phyloP scores from a whole-genome alignment of 78 protist species.

The Trichosphaerium sp. region DNA sequence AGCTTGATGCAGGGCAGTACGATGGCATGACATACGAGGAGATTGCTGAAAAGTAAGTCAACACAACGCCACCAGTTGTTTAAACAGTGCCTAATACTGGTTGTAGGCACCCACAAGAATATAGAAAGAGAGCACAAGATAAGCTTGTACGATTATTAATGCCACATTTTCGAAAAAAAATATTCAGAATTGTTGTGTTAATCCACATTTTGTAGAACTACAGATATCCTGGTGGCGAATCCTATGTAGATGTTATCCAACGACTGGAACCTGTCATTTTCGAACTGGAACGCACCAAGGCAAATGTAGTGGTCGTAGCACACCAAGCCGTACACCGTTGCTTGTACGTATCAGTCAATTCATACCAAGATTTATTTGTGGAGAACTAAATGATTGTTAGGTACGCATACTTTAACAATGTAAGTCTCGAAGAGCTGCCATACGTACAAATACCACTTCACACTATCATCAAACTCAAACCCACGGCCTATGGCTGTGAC shows the following conservation, averaged over 20 bases:
- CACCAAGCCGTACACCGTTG: conserved; percentile 85
- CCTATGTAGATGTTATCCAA: conserved; percentile 67
- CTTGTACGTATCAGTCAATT: background rate
- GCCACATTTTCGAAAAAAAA: too few species aligned
- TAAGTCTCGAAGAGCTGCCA: conserved; percentile 49
- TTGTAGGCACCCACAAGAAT: too few species aligned
- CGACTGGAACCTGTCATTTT: conserved; percentile 78
- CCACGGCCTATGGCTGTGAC: conserved; percentile 53
- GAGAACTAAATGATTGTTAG: background rate
- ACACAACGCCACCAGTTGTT: too few species aligned
- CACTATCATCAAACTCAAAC: conserved; percentile 62
- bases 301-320: conserved; percentile 57
- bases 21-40: conserved; percentile 89
- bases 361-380: background rate
- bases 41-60: conserved; percentile 14
- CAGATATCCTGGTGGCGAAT: conserved; percentile 88
- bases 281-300: conserved; percentile 68
- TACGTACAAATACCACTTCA: conserved; percentile 58
- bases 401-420: conserved; percentile 62
- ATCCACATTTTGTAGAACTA: conserved; percentile 24
- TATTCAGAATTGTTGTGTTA: too few species aligned
- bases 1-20: conserved; percentile 86
- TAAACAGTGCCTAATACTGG: too few species aligned
- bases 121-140: too few species aligned
- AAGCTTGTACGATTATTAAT: too few species aligned